Percentiles rank a stretch among this genome's conserved stretches.
These are phyloP conservation scores for Boletus subluridellus DNA, from an alignment of 1,284 basidiomycete genomes.

Conservation along the genomic window DNA sequence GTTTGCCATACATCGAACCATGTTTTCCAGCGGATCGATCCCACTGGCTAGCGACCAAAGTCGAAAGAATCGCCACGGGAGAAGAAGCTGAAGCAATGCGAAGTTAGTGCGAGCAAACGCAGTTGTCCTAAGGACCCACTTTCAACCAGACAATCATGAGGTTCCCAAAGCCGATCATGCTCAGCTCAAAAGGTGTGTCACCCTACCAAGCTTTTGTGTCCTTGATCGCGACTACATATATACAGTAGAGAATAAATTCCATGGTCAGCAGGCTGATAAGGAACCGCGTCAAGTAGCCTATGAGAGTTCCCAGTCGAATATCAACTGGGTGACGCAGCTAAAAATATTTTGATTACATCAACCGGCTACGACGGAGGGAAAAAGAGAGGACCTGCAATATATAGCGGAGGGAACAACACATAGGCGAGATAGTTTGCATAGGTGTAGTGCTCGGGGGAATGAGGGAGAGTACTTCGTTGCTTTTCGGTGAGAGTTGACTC, in stretches of 20 bases:
- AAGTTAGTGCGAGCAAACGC: not conserved
- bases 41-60: constrained; percentile 91
- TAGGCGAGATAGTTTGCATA: constrained; percentile 70
- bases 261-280: constrained; percentile 61
- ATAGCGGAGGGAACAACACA: constrained; percentile 86
- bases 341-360: not conserved
- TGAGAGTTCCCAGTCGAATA: constrained; percentile 37
- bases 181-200: constrained; percentile 75
- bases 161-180: constrained; percentile 98
- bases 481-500: constrained; percentile 47
- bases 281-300: constrained; percentile 73
- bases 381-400: constrained; percentile 80
- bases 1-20: constrained; percentile 98
- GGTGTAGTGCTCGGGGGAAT: constrained; percentile 50
- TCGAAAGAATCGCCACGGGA: constrained; percentile 97
- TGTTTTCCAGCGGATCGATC: constrained; percentile 95
- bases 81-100: constrained; percentile 63
- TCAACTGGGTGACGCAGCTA: constrained; percentile 55
- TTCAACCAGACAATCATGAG: constrained; percentile 96
- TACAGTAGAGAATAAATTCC: constrained; percentile 90
- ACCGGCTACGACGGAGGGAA: not conserved
- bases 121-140: constrained; percentile 44
- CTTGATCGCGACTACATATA: constrained; percentile 98
- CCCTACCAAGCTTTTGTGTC: constrained; percentile 76
- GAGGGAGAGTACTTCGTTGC: constrained; percentile 50